Evolutionary conservation across 2,329 filamentous ascomycete species (phyloP).

Genomic region (Podosphaera xanthii): DNA sequence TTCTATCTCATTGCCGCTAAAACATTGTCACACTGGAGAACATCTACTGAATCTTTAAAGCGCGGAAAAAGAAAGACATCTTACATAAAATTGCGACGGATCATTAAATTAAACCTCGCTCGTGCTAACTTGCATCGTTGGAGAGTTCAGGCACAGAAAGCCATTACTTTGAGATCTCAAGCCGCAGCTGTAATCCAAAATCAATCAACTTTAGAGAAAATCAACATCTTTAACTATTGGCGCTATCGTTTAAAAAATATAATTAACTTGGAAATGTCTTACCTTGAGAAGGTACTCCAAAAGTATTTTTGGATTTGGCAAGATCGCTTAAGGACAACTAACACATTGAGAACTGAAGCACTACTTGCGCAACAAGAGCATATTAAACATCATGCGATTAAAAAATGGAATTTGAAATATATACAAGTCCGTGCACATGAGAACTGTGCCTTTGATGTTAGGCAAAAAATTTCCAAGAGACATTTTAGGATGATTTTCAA

Average conservation of each 20-base stretch:
- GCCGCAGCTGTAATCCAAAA: constrained; percentile 10
- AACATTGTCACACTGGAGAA: constrained; percentile 13
- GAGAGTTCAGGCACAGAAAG: constrained; percentile 8
- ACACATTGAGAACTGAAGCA: constrained; percentile 12
- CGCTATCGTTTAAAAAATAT: constrained; percentile 11
- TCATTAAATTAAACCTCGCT: constrained; percentile 13
- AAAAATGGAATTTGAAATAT: constrained; percentile 14
- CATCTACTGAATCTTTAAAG: constrained; percentile 9
- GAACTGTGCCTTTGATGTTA: constrained; percentile 12
- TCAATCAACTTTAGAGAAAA: constrained; percentile 10
- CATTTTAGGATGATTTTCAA: constrained; percentile 16
- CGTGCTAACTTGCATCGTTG: constrained; percentile 10
- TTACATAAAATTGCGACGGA: constrained; percentile 14
- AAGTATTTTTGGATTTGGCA: constrained; percentile 13
- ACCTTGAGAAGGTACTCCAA: constrained; percentile 7
- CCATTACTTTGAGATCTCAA: constrained; percentile 13
- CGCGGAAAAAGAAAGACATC: constrained; percentile 14
- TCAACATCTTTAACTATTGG: constrained; percentile 16
- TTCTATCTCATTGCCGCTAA: constrained; percentile 14
- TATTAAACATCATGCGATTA: constrained; percentile 10
- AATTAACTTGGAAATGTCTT: constrained; percentile 10
- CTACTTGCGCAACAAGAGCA: constrained; percentile 12
- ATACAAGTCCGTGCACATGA: constrained; percentile 12
- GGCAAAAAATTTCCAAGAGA: constrained; percentile 15
- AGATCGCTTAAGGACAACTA: constrained; percentile 7